Evolutionary conservation across 2,329 filamentous ascomycete species (phyloP).

Genomic region (Pyricularia sp.): DNA sequence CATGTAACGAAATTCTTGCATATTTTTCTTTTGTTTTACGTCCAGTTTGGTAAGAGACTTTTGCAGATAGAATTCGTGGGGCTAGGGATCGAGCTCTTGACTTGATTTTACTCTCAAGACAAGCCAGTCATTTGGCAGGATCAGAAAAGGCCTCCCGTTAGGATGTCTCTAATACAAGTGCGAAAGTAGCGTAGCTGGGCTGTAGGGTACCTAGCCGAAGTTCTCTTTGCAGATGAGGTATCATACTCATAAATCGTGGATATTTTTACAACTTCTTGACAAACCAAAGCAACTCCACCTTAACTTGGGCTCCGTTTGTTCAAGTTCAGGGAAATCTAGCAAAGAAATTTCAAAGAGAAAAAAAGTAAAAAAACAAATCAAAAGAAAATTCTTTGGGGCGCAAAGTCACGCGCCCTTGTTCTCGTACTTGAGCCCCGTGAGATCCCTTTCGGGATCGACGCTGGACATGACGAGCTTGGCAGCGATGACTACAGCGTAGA

Average conservation of each 20-base stretch:
- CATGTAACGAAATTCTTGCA: slow-evolving; percentile 27
- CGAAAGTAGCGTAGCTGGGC: background rate
- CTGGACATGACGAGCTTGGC: slow-evolving; percentile 58
- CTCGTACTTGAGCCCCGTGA: slow-evolving; percentile 52
- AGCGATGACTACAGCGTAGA: slow-evolving; percentile 51
- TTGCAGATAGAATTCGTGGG: background rate
- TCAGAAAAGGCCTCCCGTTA: background rate
- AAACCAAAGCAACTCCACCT: background rate
- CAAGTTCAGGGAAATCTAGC: background rate
- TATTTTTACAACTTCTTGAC: background rate
- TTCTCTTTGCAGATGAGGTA: background rate
- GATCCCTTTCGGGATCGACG: slow-evolving; percentile 57
- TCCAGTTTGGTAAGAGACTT: background rate
- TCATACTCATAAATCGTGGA: background rate
- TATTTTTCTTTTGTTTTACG: background rate
- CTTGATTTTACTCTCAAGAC: background rate
- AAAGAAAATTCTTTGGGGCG: background rate
- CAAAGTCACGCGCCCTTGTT: slow-evolving; percentile 54
- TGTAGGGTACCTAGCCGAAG: background rate
- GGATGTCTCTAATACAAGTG: background rate
- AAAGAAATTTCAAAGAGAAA: background rate
- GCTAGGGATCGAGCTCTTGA: background rate
- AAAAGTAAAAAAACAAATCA: background rate
- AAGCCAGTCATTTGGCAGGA: background rate
- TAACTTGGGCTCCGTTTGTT: background rate